Evolutionary conservation across 495 filamentous ascomycete species (phyloP).

Genomic region (Aeminium ludgeri): DNA sequence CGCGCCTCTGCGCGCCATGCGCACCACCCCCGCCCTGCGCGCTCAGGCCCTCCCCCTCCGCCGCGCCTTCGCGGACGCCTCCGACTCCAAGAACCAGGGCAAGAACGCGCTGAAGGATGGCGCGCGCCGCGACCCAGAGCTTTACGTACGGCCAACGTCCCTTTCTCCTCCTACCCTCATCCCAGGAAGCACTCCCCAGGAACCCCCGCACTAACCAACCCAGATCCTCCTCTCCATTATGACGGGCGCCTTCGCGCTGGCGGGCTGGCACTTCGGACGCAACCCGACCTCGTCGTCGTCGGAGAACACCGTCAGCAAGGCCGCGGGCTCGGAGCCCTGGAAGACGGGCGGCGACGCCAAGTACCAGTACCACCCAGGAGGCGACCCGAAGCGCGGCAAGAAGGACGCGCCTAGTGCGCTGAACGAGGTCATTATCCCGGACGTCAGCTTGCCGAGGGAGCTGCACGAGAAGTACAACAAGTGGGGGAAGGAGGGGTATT

Average conservation of each 20-base stretch:
- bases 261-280: slow-evolving; percentile 73
- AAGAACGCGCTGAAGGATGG: slow-evolving; percentile 39
- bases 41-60: slow-evolving; percentile 6
- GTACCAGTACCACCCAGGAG: slow-evolving; percentile 88
- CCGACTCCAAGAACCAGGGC: neutral
- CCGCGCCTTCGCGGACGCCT: neutral
- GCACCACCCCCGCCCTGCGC: slow-evolving; percentile 8
- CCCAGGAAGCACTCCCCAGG: neutral
- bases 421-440: slow-evolving; percentile 82
- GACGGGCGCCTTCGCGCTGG: slow-evolving; percentile 71
- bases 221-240: slow-evolving; percentile 86
- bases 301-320: slow-evolving; percentile 60
- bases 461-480: slow-evolving; percentile 97
- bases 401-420: slow-evolving; percentile 87
- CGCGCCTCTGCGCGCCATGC: slow-evolving; percentile 18
- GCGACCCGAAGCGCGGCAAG: slow-evolving; percentile 54
- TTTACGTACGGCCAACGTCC: slow-evolving; percentile 42
- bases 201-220: too few relatives aligned
- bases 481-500: slow-evolving; percentile 72
- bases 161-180: neutral
- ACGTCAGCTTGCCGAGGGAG: slow-evolving; percentile 82
- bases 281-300: slow-evolving; percentile 73
- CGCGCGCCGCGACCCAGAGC: slow-evolving; percentile 62
- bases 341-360: slow-evolving; percentile 51
- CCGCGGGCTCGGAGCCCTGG: slow-evolving; percentile 73